Conservation (phyloP, 2,329 filamentous ascomycete genomes). For the Calcarisporium arbuscula region DNA sequence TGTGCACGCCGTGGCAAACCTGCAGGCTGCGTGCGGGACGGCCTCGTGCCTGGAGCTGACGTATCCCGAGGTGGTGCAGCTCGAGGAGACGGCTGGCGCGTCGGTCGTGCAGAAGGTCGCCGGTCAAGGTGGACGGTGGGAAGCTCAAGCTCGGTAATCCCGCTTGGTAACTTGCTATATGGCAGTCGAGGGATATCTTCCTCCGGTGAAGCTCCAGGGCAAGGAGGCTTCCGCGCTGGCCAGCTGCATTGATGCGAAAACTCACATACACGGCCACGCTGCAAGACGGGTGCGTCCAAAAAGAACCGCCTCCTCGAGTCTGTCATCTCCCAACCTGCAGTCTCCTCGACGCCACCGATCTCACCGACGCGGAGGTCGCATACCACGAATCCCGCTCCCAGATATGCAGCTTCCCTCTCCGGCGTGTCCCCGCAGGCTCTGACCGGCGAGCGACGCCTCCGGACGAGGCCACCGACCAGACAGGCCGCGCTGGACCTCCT, state of each 20-base stretch:
- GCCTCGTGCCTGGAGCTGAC: constrained; percentile 36
- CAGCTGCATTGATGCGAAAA: too few relatives aligned
- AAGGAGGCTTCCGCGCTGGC: constrained; percentile 15
- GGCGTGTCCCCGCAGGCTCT: constrained; percentile 30
- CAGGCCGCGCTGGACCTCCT: constrained; percentile 22
- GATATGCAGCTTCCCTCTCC: constrained; percentile 44
- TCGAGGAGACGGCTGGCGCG: constrained; percentile 33
- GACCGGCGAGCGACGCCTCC: constrained; percentile 7
- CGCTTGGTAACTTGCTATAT: constrained; percentile 49
- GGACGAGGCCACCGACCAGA: constrained; percentile 17
- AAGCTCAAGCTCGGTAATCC: constrained; percentile 32
- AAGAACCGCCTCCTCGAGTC: too few relatives aligned
- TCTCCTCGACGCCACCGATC: constrained; percentile 12
- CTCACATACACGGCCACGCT: too few relatives aligned
- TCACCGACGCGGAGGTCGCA: constrained; percentile 30
- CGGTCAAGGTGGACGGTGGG: too few relatives aligned
- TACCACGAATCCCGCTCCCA: constrained; percentile 47
- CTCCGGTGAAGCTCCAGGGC: too few relatives aligned
- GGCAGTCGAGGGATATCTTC: constrained; percentile 54
- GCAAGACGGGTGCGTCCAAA: too few relatives aligned
- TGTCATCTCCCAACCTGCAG: too few relatives aligned
- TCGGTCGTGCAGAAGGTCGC: constrained; percentile 30
- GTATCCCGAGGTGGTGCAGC: constrained; percentile 26
- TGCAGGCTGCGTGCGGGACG: constrained; percentile 52
- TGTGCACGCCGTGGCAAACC: constrained; percentile 54